Percentiles rank a stretch among this genome's conserved stretches.
phyloP scores from a whole-genome alignment of 2,329 filamentous ascomycete genomes.

The Alternaria triticimaculans region DNA sequence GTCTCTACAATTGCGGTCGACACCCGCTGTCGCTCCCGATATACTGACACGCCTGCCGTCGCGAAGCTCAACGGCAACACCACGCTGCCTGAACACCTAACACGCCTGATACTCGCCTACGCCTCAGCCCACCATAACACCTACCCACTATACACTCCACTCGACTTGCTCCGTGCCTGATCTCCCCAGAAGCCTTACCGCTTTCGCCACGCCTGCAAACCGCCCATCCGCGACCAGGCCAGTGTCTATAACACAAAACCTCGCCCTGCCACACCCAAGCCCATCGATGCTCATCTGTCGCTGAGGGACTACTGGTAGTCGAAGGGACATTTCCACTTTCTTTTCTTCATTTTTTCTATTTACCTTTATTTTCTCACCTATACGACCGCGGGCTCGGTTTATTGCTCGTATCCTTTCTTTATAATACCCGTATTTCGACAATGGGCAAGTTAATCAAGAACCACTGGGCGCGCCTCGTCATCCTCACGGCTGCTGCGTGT shows the following conservation, averaged over 20 bases:
- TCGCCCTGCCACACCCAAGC: constrained; percentile 26
- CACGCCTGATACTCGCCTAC: constrained; percentile 44
- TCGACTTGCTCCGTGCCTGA: constrained; percentile 30
- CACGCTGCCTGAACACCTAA: constrained; percentile 39
- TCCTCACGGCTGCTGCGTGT: constrained; percentile 84
- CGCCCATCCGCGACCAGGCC: constrained; percentile 15
- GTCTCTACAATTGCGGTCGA: constrained; percentile 41
- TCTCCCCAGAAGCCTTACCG: constrained; percentile 12
- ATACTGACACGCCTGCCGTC: constrained; percentile 46
- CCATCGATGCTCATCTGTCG: constrained; percentile 39
- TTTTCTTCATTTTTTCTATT: constrained; percentile 13
- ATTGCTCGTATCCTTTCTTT: constrained; percentile 40
- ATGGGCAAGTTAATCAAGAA: constrained; percentile 99
- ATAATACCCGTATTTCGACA: constrained; percentile 20
- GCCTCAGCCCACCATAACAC: constrained; percentile 37
- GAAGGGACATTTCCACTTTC: constrained; percentile 24
- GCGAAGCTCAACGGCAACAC: constrained; percentile 32
- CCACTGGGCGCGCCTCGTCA: constrained; percentile 95
- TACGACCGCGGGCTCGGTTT: constrained; percentile 38
- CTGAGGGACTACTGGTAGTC: constrained; percentile 48
- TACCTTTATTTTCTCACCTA: constrained; percentile 17
- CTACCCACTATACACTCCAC: constrained; percentile 10
- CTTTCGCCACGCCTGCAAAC: constrained; percentile 20
- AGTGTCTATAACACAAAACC: constrained; percentile 44
- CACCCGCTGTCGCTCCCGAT: constrained; percentile 32